Evolutionary conservation across 768 basidiomycete genomes (phyloP), one percentile per base, ranked within the genome.

Genomic region (Amanita rimosa): DNA sequence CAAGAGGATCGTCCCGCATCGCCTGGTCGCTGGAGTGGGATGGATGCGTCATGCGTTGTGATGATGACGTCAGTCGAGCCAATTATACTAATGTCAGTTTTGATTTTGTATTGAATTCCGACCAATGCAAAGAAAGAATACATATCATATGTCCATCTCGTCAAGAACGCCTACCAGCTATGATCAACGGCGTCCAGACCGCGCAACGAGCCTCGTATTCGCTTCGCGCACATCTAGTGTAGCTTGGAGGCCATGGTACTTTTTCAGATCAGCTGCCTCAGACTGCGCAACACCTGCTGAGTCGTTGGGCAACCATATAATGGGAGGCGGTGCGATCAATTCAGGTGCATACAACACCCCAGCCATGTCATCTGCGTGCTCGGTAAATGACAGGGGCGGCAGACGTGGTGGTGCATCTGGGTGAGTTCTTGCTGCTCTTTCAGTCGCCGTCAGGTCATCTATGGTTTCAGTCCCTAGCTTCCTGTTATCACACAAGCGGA

Each of bases 301-400:
- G 60, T 89, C 87, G 60, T 85, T 82, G 1, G 85, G 85, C n/a
- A 90, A 69, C 88, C 88, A 90, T 44, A 92, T 85, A 51, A 84
- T 79, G 1, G 86, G 87, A 16, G 75, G 67, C 14, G 86, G 85
- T 10, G 85, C 84, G 53, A 86, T 74, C 35, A 90, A 71, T 61
- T 87, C 87, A 1, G 87, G 85, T 3, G 88, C 85, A 58, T 90
- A 92, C 34, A 92, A 66, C 48, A 90, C 79, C 13, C 81, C 79
- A 5, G 77, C 74, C 75, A 85, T 81, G 56, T 86, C 82, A 57
- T 84, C 81, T 11, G 83, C 81, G 54, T 86, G 84, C 61, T 86
- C 84, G 1, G 76, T 71, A 56, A 88, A 85, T 4, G 83, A 68
- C 21, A 85, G 61, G 8, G 78, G 73, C 8, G 84, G 84, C 3